Percentiles rank a stretch among this genome's conserved stretches.
Conservation (phyloP, 2,329 filamentous ascomycete species). For the Cladosporium sp. region DNA sequence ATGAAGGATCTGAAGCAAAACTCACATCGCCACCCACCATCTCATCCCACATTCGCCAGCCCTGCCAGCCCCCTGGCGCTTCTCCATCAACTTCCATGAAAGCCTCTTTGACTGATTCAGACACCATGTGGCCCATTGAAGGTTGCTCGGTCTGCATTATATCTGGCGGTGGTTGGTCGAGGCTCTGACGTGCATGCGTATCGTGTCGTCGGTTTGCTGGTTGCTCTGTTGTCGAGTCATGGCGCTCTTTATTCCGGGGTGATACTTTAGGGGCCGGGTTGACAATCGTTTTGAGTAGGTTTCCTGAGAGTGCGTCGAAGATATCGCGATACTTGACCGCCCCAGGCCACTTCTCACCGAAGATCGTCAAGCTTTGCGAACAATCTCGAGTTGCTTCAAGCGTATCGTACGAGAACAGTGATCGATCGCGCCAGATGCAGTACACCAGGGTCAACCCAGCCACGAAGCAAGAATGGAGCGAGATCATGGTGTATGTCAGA, state of each 20-base stretch:
- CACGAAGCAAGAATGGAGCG: constrained; percentile 27
- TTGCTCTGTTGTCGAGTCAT: neutral
- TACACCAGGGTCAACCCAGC: constrained; percentile 30
- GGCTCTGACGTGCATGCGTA: neutral
- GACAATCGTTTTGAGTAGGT: constrained; percentile 3
- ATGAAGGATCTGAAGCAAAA: neutral
- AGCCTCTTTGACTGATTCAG: constrained; percentile 5
- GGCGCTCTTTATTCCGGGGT: neutral
- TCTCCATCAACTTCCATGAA: constrained; percentile 10
- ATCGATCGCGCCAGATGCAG: constrained; percentile 24
- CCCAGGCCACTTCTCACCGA: constrained; percentile 12
- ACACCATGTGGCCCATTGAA: neutral
- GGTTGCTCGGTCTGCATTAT: neutral
- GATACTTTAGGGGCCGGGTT: neutral
- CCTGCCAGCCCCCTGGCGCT: constrained; percentile 12
- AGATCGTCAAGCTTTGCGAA: constrained; percentile 9
- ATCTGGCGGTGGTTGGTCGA: neutral
- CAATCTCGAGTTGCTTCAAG: constrained; percentile 10
- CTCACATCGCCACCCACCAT: constrained; percentile 4
- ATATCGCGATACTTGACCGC: constrained; percentile 12
- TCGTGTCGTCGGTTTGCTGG: neutral
- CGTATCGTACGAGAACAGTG: constrained; percentile 7
- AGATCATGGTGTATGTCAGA: constrained; percentile 28
- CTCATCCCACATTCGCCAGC: constrained; percentile 11
- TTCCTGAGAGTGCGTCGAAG: constrained; percentile 10